Evolutionary conservation across 352 stramenopile species (phyloP).

Genomic region (Peronospora belbahrii): DNA sequence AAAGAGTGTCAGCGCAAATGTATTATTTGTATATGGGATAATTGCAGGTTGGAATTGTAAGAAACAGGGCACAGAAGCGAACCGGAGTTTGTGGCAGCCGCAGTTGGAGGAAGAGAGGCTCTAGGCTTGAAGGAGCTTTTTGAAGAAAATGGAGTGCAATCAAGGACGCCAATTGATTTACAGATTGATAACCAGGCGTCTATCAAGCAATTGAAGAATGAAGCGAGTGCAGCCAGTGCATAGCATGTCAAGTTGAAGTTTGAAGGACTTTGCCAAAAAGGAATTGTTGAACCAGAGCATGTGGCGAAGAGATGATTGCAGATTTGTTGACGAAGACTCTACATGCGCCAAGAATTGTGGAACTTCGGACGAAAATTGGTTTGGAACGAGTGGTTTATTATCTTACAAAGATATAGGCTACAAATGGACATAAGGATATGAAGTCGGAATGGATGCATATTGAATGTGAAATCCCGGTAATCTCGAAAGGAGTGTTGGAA

Average conservation of each 20-base stretch:
- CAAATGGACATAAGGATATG: too few relatives aligned
- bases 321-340: slow-evolving; percentile 10
- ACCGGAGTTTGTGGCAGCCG: slow-evolving; percentile 11
- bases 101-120: slow-evolving; percentile 1
- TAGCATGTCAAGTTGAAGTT: slow-evolving; percentile 14
- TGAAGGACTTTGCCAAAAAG: neutral
- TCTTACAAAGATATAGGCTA: too few relatives aligned
- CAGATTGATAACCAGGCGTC: slow-evolving; percentile 10
- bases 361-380: too few relatives aligned
- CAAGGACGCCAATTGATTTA: neutral
- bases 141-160: slow-evolving; percentile 1
- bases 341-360: too few relatives aligned
- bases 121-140: slow-evolving; percentile 7
- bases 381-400: too few relatives aligned
- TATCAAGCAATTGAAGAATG: slow-evolving; percentile 3
- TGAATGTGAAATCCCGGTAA: too few relatives aligned
- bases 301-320: slow-evolving; percentile 1
- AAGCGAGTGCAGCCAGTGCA: neutral
- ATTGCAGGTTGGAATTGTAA: slow-evolving; percentile 6
- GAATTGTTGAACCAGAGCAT: neutral
- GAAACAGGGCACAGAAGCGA: slow-evolving; percentile 13
- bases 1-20: slow-evolving; percentile 4
- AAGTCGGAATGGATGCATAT: too few relatives aligned
- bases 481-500: too few relatives aligned
- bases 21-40: slow-evolving; percentile 14